phyloP scores from a whole-genome alignment of 1,139 yeast genomes.

The Arxiozyma slooffiae region DNA sequence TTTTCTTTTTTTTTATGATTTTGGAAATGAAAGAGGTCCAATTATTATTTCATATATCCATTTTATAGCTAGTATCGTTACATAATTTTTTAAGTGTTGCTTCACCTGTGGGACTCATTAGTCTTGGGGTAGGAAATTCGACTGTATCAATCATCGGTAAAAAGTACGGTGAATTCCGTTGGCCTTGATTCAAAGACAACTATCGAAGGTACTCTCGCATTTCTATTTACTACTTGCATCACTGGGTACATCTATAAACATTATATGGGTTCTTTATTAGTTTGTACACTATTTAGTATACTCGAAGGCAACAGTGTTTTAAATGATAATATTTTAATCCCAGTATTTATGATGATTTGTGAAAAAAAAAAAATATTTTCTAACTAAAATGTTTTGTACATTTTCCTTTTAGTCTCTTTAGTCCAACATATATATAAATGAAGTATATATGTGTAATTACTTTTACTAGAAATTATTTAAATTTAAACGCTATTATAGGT shows the following conservation, averaged over 20 bases:
- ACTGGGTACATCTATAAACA: constrained; percentile 18
- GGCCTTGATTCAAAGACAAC: constrained; percentile 55
- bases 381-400: neutral
- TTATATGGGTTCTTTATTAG: constrained; percentile 33
- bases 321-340: constrained; percentile 62
- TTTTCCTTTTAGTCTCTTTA: too few species aligned
- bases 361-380: constrained; percentile 16
- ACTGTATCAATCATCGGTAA: constrained; percentile 60
- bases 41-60: constrained; percentile 58
- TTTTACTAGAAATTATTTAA: neutral
- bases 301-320: constrained; percentile 55
- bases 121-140: constrained; percentile 50
- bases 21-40: constrained; percentile 56
- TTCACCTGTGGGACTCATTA: constrained; percentile 39
- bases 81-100: constrained; percentile 46
- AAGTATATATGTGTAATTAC: neutral
- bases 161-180: constrained; percentile 39
- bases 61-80: constrained; percentile 48
- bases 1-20: too few species aligned
- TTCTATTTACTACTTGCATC: constrained; percentile 37
- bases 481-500: neutral
- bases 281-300: constrained; percentile 44
- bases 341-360: constrained; percentile 39
- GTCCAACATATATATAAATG: neutral
- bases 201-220: constrained; percentile 57